Percentiles rank a stretch among this genome's conserved stretches.
phyloP scores from a whole-genome alignment of 441 rosid species.

The Croton laevigatus region DNA sequence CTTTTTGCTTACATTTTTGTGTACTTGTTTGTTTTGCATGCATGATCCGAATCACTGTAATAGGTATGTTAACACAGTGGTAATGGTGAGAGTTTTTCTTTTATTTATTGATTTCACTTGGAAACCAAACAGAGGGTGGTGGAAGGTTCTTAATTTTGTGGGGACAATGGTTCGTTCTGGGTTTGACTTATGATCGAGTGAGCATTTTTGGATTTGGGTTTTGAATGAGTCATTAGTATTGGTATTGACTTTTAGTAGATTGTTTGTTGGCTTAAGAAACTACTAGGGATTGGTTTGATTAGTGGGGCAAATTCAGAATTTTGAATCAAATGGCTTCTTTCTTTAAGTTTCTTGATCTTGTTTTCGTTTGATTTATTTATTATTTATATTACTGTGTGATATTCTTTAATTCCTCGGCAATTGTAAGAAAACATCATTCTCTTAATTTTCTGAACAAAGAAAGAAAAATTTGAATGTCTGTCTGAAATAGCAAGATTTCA shows the following conservation, averaged over 20 bases:
- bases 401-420: neutral
- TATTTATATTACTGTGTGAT: neutral
- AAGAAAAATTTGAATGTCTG: neutral
- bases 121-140: slow-evolving; percentile 1
- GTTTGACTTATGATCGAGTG: slow-evolving; percentile 12
- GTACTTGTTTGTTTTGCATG: slow-evolving; percentile 3
- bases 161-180: neutral
- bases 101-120: neutral
- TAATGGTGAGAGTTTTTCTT: neutral
- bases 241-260: slow-evolving; percentile 31
- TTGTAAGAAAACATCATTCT: neutral
- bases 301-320: slow-evolving; percentile 25
- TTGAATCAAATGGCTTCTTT: slow-evolving; percentile 11
- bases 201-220: slow-evolving; percentile 19
- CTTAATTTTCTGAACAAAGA: neutral
- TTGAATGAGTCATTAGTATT: slow-evolving; percentile 27
- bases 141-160: neutral
- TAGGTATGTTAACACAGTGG: neutral
- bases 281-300: slow-evolving; percentile 25
- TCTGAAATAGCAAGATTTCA: neutral
- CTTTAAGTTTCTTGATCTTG: slow-evolving; percentile 9
- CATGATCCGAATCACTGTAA: neutral
- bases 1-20: neutral
- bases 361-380: neutral
- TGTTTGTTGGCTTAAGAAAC: neutral